Conservation (phyloP, 305 asterid species). For the Fraxinus sp. region DNA sequence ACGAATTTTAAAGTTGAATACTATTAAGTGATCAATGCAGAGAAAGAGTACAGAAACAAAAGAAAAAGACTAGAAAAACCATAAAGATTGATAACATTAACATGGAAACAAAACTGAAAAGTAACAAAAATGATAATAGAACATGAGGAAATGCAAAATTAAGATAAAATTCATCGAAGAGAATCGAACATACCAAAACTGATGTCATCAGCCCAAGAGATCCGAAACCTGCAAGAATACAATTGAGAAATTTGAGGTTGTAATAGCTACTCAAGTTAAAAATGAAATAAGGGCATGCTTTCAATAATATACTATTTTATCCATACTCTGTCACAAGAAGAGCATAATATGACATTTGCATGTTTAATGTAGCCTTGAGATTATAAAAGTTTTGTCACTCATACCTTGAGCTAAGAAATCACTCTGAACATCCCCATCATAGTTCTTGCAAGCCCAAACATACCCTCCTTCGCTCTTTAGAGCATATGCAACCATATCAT, state of each 20-base stretch:
- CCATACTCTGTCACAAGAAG: neutral
- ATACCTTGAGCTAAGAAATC: constrained; percentile 90
- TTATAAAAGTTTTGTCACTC: neutral
- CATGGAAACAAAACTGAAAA: neutral
- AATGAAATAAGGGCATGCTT: neutral
- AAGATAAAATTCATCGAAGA: neutral
- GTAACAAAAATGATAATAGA: neutral
- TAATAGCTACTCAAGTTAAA: constrained; percentile 5
- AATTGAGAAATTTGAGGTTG: neutral
- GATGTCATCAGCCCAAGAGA: constrained; percentile 97
- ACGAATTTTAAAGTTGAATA: neutral
- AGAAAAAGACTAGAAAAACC: neutral
- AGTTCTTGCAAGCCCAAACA: constrained; percentile 98
- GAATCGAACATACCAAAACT: constrained; percentile 58
- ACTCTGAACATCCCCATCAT: constrained; percentile 94
- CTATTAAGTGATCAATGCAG: neutral
- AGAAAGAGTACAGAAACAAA: neutral
- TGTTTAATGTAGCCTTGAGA: neutral
- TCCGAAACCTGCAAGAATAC: constrained; percentile 66
- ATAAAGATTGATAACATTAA: neutral
- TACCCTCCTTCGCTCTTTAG: constrained; percentile 93
- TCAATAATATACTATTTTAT: constrained; percentile 5
- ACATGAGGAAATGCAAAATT: neutral
- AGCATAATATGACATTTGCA: neutral
- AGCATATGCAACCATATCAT: constrained; percentile 98